These are phyloP conservation scores for Pseudogymnoascus sp. DNA, from an alignment of 2,329 filamentous ascomycete genomes.

Conservation along the genomic window DNA sequence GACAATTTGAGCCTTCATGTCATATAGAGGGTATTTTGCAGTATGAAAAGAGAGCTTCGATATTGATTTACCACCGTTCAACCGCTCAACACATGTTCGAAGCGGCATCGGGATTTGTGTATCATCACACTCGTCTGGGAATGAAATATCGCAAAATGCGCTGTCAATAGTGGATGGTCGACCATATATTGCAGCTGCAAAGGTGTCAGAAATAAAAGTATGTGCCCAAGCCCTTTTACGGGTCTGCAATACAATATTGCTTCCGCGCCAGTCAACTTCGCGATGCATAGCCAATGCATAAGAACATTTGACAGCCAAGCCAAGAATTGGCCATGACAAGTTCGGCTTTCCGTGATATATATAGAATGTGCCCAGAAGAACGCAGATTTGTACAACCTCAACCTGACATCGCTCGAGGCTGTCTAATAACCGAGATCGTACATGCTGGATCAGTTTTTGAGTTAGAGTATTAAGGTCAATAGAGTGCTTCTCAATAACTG, in stretches of 20 bases:
- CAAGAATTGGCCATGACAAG: constrained; percentile 34
- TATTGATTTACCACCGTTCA: background rate
- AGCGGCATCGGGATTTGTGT: constrained; percentile 10
- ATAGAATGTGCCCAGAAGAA: constrained; percentile 33
- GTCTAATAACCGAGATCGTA: background rate
- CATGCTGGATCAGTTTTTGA: background rate
- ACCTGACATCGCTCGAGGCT: constrained; percentile 14
- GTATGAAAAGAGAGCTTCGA: constrained; percentile 23
- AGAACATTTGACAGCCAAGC: constrained; percentile 30
- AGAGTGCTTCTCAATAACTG: constrained; percentile 9
- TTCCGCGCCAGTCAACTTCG: background rate
- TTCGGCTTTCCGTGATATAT: constrained; percentile 31
- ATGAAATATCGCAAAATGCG: constrained; percentile 22
- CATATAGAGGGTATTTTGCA: constrained; percentile 25
- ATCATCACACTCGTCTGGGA: constrained; percentile 24
- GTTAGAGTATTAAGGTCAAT: background rate
- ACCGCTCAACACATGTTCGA: background rate
- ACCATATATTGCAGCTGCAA: constrained; percentile 27
- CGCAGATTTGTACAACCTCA: constrained; percentile 30
- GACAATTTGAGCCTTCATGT: constrained; percentile 25
- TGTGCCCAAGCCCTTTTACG: constrained; percentile 29
- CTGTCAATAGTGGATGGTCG: constrained; percentile 25
- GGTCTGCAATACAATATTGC: constrained; percentile 16
- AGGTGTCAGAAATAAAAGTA: constrained; percentile 25
- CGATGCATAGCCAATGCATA: constrained; percentile 31